Base-by-base conservation (phyloP, 139 green algal species). In the Chlamydomonas incerta region DNA sequence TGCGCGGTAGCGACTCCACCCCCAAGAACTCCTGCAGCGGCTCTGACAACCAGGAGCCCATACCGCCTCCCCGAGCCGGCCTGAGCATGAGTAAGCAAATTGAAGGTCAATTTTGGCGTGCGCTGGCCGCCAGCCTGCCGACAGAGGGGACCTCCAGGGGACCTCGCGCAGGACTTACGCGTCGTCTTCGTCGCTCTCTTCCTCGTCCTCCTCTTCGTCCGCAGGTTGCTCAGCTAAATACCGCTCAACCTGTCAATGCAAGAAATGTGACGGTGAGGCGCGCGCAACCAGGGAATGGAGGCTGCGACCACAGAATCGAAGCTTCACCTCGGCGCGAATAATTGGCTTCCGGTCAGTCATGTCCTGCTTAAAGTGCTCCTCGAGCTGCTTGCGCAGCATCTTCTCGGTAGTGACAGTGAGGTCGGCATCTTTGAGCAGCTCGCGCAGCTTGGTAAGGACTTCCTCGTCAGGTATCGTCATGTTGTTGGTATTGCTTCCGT, bases 381-480 rank as follows among this genome's bases (percentile, higher is more conserved):
- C 94, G 18, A 97, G 82, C 77, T 91, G 76, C 87, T 94, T 94
- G 1, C 94, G 83, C 57, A 96, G 77, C 82, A 93, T 93, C 85
- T 93, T 95, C 72, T 95, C 93, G 86, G 93, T 95, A 0, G 87
- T 92, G 10, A 87, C 91, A 23, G 88, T 66, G 37, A 96, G 74
- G 80, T 96, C 93, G 8, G 79, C 83, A 21, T 84, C 66, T 0
- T 47, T 76, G 6, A 96, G 88, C 70, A 96, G 67, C 60, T 80
- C 70, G 3, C 72, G 68, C 35, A 95, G 84, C 47, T 69, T 34
- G 3, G 47, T 60, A 35, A 86, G 8, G 24, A 86, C 34, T 55
- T 86, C 24, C 29, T 86, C 52, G 28, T 86, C 80, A n/a, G 60
- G 11, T 13, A 50, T 50, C 41, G 41, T 50, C 41, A 50, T 50